Evolutionary conservation across 176 grass and related monocot species (phyloP), one percentile per base, ranked within the genome.

Genomic region (sorghum (Sorghum bicolor)): DNA sequence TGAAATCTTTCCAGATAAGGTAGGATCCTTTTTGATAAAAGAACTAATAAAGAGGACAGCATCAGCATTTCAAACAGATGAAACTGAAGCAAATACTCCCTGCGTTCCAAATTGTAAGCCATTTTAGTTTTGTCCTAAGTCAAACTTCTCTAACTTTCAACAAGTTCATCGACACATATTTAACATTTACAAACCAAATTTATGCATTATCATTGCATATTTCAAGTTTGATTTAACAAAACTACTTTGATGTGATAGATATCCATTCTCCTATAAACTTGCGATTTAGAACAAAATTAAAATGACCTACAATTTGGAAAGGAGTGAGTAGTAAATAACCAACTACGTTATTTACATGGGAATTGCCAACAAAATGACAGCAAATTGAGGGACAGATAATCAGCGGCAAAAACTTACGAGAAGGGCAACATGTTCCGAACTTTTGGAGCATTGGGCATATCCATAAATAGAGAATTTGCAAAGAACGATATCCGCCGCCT

Each of bases 391-490:
- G 48, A 83, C 20, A 29, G 20, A 78, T 47, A 82, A 93, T 25
- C 40, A 77, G 62, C 22, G 28, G 34, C 79, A 40, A 60, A 44
- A 69, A 92, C 93, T 90, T 99, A 99, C 96, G 91, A 99, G 89
- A 99, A 99, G 55, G 96, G 85, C 74, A 96, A 86, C 96, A 99
- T 96, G 57, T 99, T 88, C 76, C 96, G 89, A 71, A 99, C 93
- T 99, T 96, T 92, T 28, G 96, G 93, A 80, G 96, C 93, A 90
- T 86, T 85, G 53, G 96, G 96, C 93, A 99, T 99, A 71, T 94
- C 90, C 96, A 99, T 99, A 88, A 99, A 99, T 64, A 99, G 87
- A 79, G 96, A 99, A 85, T 99, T 99, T 55, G 93, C 90, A 86
- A 99, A 99, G 85, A 96, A 99, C 9, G 96, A 96, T 80, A 99